Evolutionary conservation across 805 yeast species (phyloP), one percentile per base, ranked within the genome.

Genomic region (Pichia eremophila): DNA sequence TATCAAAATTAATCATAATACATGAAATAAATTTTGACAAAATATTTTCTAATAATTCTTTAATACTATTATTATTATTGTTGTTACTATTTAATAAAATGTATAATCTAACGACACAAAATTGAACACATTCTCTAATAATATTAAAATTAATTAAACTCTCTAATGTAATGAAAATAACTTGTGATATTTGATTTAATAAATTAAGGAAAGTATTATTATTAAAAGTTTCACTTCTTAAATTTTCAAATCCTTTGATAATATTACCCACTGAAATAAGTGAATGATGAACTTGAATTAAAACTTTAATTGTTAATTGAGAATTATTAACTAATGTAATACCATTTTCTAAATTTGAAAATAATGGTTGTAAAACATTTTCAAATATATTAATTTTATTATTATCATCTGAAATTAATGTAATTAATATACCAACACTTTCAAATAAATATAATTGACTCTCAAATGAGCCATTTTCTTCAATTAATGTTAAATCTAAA

Each of bases 251-350:
- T 5, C 98, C 98, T 61, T 93, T 78, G 4, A 89, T 83, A 58
- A 90, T 74, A 0, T 96, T 87, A 41, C 96, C 97, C 41, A 91
- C 78, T 0, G 96, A 90, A 79, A 87, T 78, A 43, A 93, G 67
- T 34, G 82, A 75, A 61, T 91, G 97, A 63, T 93, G 96, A 3
- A 88, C 83, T 60, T 87, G 93, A 41, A 86, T 65, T 2, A 83
- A 73, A 34, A 74, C 58, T 39, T 72, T 69, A 36, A 72, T 68
- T 28, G 70, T 71, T 36, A 47, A 31, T 25, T 46, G 46, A 28
- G 68, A 57, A 18, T 55, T 59, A 6, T 66, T 61, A 4, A 61
- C 56, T 34, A 51, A 59, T 29, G 66, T 62, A 46, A 87, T 78
- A 57, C 88, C 80, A 22, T 69, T 68, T 61, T 88, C 90, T 53